Percentiles rank a stretch among this genome's conserved stretches.
Conservation (phyloP, 2,329 filamentous ascomycete species). For the Cladosporium sp. region DNA sequence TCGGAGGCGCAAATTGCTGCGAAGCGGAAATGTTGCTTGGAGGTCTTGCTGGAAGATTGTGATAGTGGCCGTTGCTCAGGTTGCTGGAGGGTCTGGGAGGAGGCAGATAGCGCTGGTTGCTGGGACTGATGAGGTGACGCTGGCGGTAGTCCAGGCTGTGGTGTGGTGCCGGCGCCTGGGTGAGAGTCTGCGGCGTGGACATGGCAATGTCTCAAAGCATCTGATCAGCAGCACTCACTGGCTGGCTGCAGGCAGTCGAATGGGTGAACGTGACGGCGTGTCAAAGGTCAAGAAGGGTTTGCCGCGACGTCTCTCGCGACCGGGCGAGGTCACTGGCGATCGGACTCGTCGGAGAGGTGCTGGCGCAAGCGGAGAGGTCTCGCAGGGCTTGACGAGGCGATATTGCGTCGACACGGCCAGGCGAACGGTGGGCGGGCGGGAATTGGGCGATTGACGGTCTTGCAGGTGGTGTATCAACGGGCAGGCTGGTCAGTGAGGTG, state of each 20-base stretch:
- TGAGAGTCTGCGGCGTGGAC: conserved; percentile 31
- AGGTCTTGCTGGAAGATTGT: conserved; percentile 29
- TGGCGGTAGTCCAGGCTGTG: conserved; percentile 27
- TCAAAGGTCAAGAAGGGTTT: neutral
- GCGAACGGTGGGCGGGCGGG: neutral
- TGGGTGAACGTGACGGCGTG: neutral
- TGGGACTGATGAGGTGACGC: conserved; percentile 26
- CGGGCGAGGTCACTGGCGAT: neutral
- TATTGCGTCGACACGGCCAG: neutral
- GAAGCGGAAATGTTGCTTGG: conserved; percentile 29
- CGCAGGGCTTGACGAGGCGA: conserved; percentile 7
- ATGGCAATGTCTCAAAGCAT: conserved; percentile 19
- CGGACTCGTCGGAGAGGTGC: conserved; percentile 3
- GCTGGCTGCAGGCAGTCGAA: conserved; percentile 2
- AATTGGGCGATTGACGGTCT: neutral
- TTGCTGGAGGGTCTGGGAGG: conserved; percentile 31
- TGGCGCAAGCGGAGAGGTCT: conserved; percentile 7
- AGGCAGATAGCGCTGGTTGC: conserved; percentile 30
- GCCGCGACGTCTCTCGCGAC: neutral
- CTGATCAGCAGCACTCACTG: conserved; percentile 10
- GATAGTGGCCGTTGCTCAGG: conserved; percentile 28
- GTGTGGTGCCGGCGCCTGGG: conserved; percentile 29
- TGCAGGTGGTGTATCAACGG: neutral
- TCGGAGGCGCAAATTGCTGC: conserved; percentile 23
- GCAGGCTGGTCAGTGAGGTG: neutral